Evolutionary conservation across 352 stramenopile species (phyloP), one percentile per base, ranked within the genome.

Genomic region (Phytopythium montanum): DNA sequence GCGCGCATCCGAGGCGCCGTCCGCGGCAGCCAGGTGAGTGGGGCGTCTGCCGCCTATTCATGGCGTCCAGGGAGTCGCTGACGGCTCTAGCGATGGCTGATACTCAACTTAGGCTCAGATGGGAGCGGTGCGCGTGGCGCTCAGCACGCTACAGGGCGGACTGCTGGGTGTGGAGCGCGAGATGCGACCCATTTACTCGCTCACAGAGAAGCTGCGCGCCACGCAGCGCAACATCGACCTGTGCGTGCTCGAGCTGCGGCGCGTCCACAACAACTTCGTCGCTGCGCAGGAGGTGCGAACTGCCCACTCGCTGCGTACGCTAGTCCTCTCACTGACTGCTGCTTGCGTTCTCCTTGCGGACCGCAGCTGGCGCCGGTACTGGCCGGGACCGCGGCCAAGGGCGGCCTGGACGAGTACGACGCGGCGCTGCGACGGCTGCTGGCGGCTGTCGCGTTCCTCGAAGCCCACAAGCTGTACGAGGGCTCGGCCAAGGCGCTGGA

Each of bases 221-320:
- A 92, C 81, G 19, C 85, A 94, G 60, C 85, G 86, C 65, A 94
- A 92, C 54, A 94, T 94, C 31, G 85, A 94, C 49, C 56, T 89
- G 10, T 91, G 82, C 44, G 83, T 94, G 23, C 72, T 78, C 31
- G 79, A 91, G 62, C 61, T 94, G 55, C 75, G 69, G 3, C 69
- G 72, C 46, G 81, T 94, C 54, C 80, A 91, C 55, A 71, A 89
- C 53, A 91, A 90, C 55, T 92, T 94, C 56, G 64, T 87, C 39
- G 79, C 72, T 2, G 76, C 82, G 12, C 79, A 89, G 55, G 69
- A 88, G 77, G 85, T 92, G 31, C 23, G 26, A 53, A 2, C 33
- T 8, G 9, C 5, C 33, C 14, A 12, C 33, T 38, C 33, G 5
- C 33, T 38, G 33, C 14, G 5, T 16, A 12, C 33, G 2, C 9